Base-by-base conservation (phyloP, 495 filamentous ascomycete genomes). In the Aspergillus saccharolyticus region DNA sequence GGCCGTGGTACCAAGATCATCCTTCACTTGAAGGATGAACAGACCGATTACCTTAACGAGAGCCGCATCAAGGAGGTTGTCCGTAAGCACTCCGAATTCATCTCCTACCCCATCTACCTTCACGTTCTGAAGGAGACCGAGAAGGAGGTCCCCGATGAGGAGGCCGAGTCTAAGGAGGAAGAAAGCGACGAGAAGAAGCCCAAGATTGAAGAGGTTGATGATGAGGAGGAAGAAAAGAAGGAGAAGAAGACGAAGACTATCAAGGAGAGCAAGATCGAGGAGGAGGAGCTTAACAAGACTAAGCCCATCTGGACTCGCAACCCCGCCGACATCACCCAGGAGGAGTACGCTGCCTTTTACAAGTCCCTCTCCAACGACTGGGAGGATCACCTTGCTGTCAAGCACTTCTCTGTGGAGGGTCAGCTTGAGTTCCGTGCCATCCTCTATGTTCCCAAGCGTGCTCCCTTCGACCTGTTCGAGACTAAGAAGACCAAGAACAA, bases 401-500 rank as follows among this genome's bases (percentile, higher is more conserved):
- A 98, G 89, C 94, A 98, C 81, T 98, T 98, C 89, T 98, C 94
- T 63, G 94, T 98, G 66, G 94, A 98, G 85, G 94, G 94, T 85
- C 94, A 98, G 81, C 91, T 98, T 61, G 94, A 98, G 81, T 98
- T 98, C 90, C 91, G 91, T 62, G 94, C 94, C 62, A 96, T 98
- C 75, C 91, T 98, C 68, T 98, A 95, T 82, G 91, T 98, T 44
- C 94, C 94, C 74, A 98, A 98, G 89, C 94, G 94, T 69, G 94
- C 94, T 77, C 94, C 94, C 63, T 98, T 98, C 78, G 94, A 98
- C 70, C 89, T 98, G 55, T 98, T 98, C 79, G 94, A 98, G 86
- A 96, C 95, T 64, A 98, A 98, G 89, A 95, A 96, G 87, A 96
- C 91, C 71, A 98, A 98, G 90, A 97, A 97, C 86, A 98, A 98